These are phyloP conservation scores for Mucor irregularis DNA, from an alignment of 371 early-diverging fungal genomes.

Conservation along the genomic window DNA sequence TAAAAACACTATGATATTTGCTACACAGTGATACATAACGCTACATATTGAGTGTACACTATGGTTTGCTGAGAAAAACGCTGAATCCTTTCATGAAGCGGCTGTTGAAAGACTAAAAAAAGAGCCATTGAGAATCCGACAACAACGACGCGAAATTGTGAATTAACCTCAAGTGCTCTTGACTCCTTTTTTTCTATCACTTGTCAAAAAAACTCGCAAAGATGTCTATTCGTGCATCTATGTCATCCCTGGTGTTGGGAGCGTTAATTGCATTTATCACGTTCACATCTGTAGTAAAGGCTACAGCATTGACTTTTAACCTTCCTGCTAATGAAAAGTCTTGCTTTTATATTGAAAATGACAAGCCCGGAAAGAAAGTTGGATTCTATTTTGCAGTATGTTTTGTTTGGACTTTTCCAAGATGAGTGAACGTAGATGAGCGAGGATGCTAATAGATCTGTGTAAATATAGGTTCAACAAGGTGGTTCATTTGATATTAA, in stretches of 20 bases:
- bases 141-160: too few relatives aligned
- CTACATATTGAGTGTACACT: too few relatives aligned
- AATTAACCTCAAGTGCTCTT: background rate
- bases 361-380: slow-evolving; percentile 78
- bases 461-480: slow-evolving; percentile 29
- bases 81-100: too few relatives aligned
- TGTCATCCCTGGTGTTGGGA: background rate
- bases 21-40: too few relatives aligned
- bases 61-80: too few relatives aligned
- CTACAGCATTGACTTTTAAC: slow-evolving; percentile 80
- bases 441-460: background rate
- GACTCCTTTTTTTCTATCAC: background rate
- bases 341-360: slow-evolving; percentile 76
- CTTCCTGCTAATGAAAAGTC: slow-evolving; percentile 86
- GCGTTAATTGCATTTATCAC: background rate
- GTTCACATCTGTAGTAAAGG: slow-evolving; percentile 16
- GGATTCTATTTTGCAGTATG: slow-evolving; percentile 96
- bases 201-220: background rate
- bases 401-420: slow-evolving; percentile 10
- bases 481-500: slow-evolving; percentile 94
- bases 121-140: too few relatives aligned
- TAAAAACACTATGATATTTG: too few relatives aligned
- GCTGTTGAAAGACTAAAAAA: too few relatives aligned
- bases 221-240: background rate
- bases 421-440: background rate